A percentile compares a stretch with the other conserved stretches of the same genome.
Evolutionary conservation across 257 asterid genomes (phyloP).

Genomic region (Handroanthus guayacan): DNA sequence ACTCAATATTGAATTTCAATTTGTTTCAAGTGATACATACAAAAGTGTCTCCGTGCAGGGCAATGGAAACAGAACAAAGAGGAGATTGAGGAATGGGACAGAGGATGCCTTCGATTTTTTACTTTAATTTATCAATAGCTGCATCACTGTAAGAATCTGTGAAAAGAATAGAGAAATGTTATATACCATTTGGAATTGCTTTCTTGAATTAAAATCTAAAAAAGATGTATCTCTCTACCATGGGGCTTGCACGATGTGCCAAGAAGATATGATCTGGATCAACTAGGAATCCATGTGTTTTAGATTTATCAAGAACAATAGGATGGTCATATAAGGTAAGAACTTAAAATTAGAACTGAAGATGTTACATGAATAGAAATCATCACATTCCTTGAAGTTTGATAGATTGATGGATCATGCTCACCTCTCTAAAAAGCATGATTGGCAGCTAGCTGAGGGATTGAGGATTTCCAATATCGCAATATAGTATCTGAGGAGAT

Average conservation of each 20-base stretch:
- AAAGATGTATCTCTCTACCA: constrained; percentile 49
- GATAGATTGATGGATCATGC: constrained; percentile 26
- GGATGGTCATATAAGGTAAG: constrained; percentile 97
- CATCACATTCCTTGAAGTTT: not conserved
- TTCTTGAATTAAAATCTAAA: not conserved
- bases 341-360: constrained; percentile 56
- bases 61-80: constrained; percentile 69
- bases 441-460: constrained; percentile 94
- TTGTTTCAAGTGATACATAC: constrained; percentile 48
- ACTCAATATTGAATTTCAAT: no score
- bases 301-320: constrained; percentile 81
- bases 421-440: constrained; percentile 96
- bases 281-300: constrained; percentile 89
- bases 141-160: constrained; percentile 99
- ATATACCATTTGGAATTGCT: not conserved
- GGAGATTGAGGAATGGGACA: constrained; percentile 99
- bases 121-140: constrained; percentile 64
- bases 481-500: constrained; percentile 72
- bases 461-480: constrained; percentile 96
- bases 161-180: not conserved
- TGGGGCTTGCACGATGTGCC: constrained; percentile 99
- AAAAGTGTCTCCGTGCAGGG: constrained; percentile 97
- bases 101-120: constrained; percentile 85
- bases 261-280: constrained; percentile 91
- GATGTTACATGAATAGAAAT: constrained; percentile 27